Evolutionary conservation across 768 basidiomycete species (phyloP), one percentile per base, ranked within the genome.

Genomic region (Tylopilus plumbeoviolaceoides): DNA sequence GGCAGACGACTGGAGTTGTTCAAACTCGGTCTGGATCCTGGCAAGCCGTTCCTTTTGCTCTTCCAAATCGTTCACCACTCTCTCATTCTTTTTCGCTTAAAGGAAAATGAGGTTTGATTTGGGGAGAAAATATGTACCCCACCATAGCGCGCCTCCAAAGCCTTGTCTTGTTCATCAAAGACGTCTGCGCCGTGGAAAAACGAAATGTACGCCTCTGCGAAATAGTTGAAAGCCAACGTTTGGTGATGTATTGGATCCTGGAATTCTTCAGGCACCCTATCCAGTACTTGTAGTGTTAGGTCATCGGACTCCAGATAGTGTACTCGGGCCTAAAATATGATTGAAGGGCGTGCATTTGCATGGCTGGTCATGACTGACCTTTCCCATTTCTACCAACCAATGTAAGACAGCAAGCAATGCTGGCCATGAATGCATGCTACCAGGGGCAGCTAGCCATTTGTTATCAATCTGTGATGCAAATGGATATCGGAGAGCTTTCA

Each of bases 341-440:
- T 44, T 45, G 14, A 53, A 21, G 23, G 1, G 14, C 18, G 12
- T 20, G 7, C 17, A 47, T 36, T 18, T 31, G 18, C 36, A 48
- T 0, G n/a, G 53, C 47, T 11, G 28, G 51, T 47, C 21, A 20
- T 6, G n/a, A 66, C 76, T 25, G 61, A 95, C 95, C 73, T 86
- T 87, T 62, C 88, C 86, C 58, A 91, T 68, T 60, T 91, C 86
- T 8, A 89, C 90, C 14, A 99, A 72, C 97, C 97, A 99, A 69
- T 95, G 89, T 31, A 98, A 66, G 63, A 90, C 88, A 20, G 89
- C 95, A 15, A 98, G 75, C 23, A 97, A 70, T 20, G 82, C 76
- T 0, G 92, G 91, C 97, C 95, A 98, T n/a, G 87, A 85, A 70
- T 91, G 89, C 75, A 89, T 87, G 49, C 85, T 87, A 0, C 91